Base-by-base conservation (phyloP, 371 early-diverging fungal species). In the Mycotypha africana region DNA sequence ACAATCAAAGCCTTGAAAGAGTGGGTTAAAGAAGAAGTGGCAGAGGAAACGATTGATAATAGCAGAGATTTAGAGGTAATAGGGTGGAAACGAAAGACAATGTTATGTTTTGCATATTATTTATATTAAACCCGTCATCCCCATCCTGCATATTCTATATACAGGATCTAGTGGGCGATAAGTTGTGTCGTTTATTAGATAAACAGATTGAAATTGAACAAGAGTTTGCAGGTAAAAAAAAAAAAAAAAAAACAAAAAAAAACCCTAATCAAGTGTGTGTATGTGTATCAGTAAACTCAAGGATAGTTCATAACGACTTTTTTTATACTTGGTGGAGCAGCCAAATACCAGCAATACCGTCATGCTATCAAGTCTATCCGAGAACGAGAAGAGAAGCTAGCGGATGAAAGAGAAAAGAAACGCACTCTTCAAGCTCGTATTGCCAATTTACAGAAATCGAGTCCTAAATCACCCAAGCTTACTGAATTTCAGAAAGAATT, bases 311-410 rank as follows among this genome's bases (percentile, higher is more conserved):
- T 25, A n/a, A 43, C 17, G 19, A 31, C 22, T 4, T 31, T 12
- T 1, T 42, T 9, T 23, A n/a, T 9, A 11, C 15, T 5, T 11
- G 23, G 4, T 4, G 5, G 7, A 9, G 12, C 25, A 74, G 70
- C 24, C 30, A 62, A 70, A 37, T 63, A 61, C 22, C 65, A 74
- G 37, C 65, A 62, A 35, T 74, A 67, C 28, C 60, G 74, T 15
- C 63, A 67, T 17, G 65, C 70, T 17, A 60, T 74, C 33, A 74
- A 74, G 42, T 54, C 67, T 2, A 70, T 74, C 19, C 63, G 70
- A 16, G 68, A 66, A n/a, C 51, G 65, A 17, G 74, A 74, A 49
- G 70, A 61, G 7, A 53, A 57, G 9, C 38, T 74, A 12, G 55
- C 64, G 2, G 70, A 63, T 45, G 45, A 56, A 45, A 49, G 68